Conservation (phyloP, 805 yeast genomes). For the Pichia heedii region DNA sequence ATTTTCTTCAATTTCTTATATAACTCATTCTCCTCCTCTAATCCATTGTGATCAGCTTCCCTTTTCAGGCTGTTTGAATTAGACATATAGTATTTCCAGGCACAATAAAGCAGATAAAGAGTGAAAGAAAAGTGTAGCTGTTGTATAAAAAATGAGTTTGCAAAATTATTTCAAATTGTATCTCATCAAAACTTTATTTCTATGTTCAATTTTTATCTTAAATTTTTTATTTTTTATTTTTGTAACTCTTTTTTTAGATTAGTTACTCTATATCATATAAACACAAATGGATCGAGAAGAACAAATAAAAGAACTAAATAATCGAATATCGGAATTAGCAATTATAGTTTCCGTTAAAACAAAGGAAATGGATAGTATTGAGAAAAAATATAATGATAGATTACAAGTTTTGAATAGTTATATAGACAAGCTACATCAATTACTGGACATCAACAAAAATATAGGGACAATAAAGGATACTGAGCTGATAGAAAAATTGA, state of each 20-base stretch:
- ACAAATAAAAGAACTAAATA: conserved; percentile 15
- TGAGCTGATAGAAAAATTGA: background rate
- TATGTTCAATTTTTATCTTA: no score
- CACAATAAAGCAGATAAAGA: no score
- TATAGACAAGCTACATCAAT: conserved; percentile 12
- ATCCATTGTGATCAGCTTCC: background rate
- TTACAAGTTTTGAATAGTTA: conserved; percentile 16
- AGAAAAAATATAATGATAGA: conserved; percentile 16
- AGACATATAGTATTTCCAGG: no score
- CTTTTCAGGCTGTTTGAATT: background rate
- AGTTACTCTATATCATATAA: background rate
- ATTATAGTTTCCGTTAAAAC: conserved; percentile 29
- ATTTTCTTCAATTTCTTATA: background rate
- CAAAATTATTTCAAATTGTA: no score
- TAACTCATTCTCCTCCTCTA: background rate
- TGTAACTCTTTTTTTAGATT: no score
- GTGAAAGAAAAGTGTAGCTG: no score
- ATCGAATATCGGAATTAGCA: conserved; percentile 27
- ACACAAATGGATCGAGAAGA: background rate
- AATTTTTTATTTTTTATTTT: no score
- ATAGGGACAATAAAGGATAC: conserved; percentile 3
- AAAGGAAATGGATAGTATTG: conserved; percentile 28
- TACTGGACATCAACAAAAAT: conserved; percentile 4
- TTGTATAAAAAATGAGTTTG: no score
- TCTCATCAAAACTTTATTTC: no score